phyloP scores from a whole-genome alignment of 164 flowering plant species.

The Umbilicus rupestris region DNA sequence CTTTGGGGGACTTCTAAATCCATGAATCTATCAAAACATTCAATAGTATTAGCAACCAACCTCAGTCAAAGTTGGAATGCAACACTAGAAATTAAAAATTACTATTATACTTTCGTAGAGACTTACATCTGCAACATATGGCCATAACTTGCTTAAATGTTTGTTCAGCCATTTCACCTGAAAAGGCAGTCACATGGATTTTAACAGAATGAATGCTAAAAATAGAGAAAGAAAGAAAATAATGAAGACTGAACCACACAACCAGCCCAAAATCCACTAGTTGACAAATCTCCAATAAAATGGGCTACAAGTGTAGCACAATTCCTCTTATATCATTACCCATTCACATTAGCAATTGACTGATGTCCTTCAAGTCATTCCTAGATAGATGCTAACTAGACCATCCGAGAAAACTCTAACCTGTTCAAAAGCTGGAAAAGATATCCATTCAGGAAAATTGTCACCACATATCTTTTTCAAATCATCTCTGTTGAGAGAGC shows the following conservation, averaged over 20 bases:
- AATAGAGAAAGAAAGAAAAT: background rate
- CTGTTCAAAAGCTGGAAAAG: conserved; percentile 94
- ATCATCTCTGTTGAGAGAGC: conserved; percentile 74
- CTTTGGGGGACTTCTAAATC: background rate
- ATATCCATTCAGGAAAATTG: conserved; percentile 90
- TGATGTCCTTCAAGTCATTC: background rate
- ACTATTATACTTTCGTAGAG: conserved; percentile 5
- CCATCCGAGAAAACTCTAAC: conserved; percentile 23
- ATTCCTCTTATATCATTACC: too few species aligned
- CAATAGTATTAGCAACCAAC: background rate
- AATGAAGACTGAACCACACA: background rate
- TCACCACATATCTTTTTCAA: conserved; percentile 91
- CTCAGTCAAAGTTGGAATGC: background rate
- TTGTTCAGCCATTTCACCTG: conserved; percentile 99
- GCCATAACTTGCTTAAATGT: conserved; percentile 84
- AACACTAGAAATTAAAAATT: background rate
- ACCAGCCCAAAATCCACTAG: background rate
- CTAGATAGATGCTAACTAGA: background rate
- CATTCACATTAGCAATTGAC: background rate
- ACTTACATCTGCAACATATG: conserved; percentile 88
- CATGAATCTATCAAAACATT: background rate
- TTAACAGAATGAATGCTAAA: background rate
- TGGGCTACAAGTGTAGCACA: too few species aligned
- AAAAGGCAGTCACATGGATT: conserved; percentile 16
- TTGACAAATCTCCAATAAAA: too few species aligned